These are phyloP conservation scores for Oenanthe sinensis DNA, from an alignment of 129 eudicot genomes.

Conservation along the genomic window DNA sequence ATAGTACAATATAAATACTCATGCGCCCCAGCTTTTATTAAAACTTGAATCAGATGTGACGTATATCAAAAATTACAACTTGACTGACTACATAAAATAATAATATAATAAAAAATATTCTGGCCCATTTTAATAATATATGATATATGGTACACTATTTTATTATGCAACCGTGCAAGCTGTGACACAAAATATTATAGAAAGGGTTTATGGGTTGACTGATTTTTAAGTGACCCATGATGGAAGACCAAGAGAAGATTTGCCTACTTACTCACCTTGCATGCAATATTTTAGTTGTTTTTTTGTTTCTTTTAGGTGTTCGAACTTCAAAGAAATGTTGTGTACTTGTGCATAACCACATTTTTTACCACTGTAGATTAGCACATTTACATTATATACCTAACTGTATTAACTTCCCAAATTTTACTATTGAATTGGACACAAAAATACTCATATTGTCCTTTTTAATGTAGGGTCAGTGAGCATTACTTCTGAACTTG, in stretches of 20 bases:
- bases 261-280: not conserved
- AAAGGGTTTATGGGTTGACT: not conserved
- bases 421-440: not conserved
- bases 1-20: not conserved
- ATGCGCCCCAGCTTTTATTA: not conserved
- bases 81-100: too few relatives aligned
- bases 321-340: not conserved
- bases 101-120: not conserved
- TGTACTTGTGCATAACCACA: not conserved
- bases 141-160: not conserved
- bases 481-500: not conserved
- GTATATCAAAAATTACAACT: not conserved
- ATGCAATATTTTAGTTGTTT: not conserved
- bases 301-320: not conserved
- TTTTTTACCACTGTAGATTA: not conserved
- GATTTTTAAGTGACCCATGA: not conserved
- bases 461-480: not conserved
- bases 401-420: not conserved
- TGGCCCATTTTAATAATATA: not conserved
- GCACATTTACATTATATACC: not conserved
- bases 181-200: not conserved
- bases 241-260: too few relatives aligned
- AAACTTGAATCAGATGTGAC: not conserved
- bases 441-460: not conserved
- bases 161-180: not conserved